Evolutionary conservation across 768 basidiomycete species (phyloP).

Genomic region (Crucibulum laeve): DNA sequence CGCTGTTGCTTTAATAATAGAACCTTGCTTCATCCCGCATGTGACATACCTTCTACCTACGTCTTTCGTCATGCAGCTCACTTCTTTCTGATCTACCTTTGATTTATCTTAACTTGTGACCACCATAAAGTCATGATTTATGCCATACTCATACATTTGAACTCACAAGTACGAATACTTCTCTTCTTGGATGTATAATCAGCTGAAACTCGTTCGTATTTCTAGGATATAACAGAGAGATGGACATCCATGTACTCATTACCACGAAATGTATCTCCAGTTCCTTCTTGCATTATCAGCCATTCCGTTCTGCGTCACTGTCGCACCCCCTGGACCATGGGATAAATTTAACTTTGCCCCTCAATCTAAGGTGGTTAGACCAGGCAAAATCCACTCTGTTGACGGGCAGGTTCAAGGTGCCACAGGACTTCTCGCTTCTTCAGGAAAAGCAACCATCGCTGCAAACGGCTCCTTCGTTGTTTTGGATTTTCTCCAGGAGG

Average conservation of each 20-base stretch:
- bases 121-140: too few relatives aligned
- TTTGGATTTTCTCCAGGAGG: constrained; percentile 36
- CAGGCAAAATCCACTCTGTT: constrained; percentile 19
- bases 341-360: constrained; percentile 40
- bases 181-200: too few relatives aligned
- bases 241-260: constrained; percentile 19
- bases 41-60: too few relatives aligned
- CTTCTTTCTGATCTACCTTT: too few relatives aligned
- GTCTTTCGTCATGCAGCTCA: too few relatives aligned
- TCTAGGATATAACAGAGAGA: too few relatives aligned
- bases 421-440: constrained; percentile 17
- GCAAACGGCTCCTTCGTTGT: constrained; percentile 29
- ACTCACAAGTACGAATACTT: too few relatives aligned
- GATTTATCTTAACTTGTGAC: too few relatives aligned
- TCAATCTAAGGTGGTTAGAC: constrained; percentile 21
- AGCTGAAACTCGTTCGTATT: too few relatives aligned
- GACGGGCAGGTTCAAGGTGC: constrained; percentile 22
- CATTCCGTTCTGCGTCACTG: not conserved
- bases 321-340: constrained; percentile 37
- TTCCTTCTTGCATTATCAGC: not conserved
- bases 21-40: too few relatives aligned
- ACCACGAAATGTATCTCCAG: not conserved
- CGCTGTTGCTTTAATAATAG: too few relatives aligned
- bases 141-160: too few relatives aligned
- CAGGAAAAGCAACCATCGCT: constrained; percentile 19